These are phyloP conservation scores for Fusarium mangiferae DNA, from an alignment of 2,329 filamentous ascomycete genomes.

Conservation along the genomic window DNA sequence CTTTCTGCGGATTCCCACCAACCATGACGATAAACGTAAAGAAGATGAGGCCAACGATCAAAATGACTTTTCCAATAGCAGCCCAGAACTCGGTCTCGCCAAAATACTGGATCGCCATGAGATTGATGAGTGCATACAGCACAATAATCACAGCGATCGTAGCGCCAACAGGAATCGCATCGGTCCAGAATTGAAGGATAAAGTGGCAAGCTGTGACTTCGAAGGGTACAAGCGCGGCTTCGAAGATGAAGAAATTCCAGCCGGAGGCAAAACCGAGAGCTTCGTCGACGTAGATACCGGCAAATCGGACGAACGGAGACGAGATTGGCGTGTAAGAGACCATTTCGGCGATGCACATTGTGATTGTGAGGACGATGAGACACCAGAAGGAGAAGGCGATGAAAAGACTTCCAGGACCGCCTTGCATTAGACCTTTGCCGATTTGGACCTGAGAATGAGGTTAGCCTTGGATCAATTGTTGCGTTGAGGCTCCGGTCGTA, in stretches of 20 bases:
- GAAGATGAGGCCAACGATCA: conserved; percentile 76
- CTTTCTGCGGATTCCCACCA: conserved; percentile 79
- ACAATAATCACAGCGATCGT: conserved; percentile 66
- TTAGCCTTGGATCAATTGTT: neutral
- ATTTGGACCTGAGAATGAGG: conserved; percentile 58
- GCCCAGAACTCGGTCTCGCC: conserved; percentile 83
- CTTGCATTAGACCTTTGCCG: conserved; percentile 66
- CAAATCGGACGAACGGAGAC: conserved; percentile 81
- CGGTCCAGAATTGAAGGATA: conserved; percentile 72
- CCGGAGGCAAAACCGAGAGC: conserved; percentile 78
- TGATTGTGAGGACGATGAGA: conserved; percentile 68
- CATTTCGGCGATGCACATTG: conserved; percentile 76
- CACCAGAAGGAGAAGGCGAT: conserved; percentile 71
- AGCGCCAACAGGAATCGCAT: conserved; percentile 66
- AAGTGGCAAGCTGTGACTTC: conserved; percentile 74
- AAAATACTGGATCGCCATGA: conserved; percentile 79
- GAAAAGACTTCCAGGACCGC: conserved; percentile 68
- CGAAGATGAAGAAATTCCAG: conserved; percentile 80
- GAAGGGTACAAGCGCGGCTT: conserved; percentile 74
- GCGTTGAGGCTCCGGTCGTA: neutral
- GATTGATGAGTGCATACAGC: conserved; percentile 68
- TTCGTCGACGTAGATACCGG: conserved; percentile 79
- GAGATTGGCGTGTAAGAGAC: conserved; percentile 81
- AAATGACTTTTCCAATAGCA: conserved; percentile 75
- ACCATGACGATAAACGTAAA: conserved; percentile 88